Evolutionary conservation across 495 filamentous ascomycete genomes (phyloP), one percentile per base, ranked within the genome.

Genomic region (Penicillium chermesinum): DNA sequence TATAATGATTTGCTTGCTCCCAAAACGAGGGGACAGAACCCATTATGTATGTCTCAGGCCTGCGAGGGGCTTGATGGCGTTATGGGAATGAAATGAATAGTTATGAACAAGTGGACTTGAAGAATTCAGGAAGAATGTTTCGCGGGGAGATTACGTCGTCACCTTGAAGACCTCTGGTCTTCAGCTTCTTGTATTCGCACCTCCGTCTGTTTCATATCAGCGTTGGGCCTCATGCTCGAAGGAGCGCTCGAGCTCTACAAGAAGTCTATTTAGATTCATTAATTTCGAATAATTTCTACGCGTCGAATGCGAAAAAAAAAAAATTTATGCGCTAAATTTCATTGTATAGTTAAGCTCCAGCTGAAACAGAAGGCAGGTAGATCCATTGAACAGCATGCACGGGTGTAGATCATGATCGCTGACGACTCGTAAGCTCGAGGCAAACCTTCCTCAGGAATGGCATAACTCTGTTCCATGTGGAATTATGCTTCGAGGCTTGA

Each of bases 181-280:
- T 30, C 10, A 10, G 25, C 25, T 30, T 30, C 10, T 30, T 10
- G 25, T 10, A 5, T 4, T 30, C n/a, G n/a, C n/a, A n/a, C n/a
- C n/a, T n/a, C n/a, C n/a, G n/a, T n/a, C 8, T 57, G 40, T 41
- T 65, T 53, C 9, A 38, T 55, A 1, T 54, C 58, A 30, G 47
- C 46, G 9, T n/a, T n/a, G n/a, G n/a, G n/a, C n/a, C n/a, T n/a
- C n/a, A n/a, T n/a, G n/a, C n/a, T n/a, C n/a, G n/a, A n/a, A n/a
- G n/a, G n/a, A n/a, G n/a, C n/a, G n/a, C n/a, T n/a, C n/a, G n/a
- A n/a, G n/a, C n/a, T n/a, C n/a, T n/a, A n/a, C n/a, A n/a, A n/a
- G n/a, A n/a, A n/a, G n/a, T n/a, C n/a, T n/a, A n/a, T n/a, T n/a
- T n/a, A n/a, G n/a, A n/a, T n/a, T n/a, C n/a, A n/a, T n/a, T n/a